Conservation (phyloP, 2,329 filamentous ascomycete genomes). For the Colletotrichum sp. region DNA sequence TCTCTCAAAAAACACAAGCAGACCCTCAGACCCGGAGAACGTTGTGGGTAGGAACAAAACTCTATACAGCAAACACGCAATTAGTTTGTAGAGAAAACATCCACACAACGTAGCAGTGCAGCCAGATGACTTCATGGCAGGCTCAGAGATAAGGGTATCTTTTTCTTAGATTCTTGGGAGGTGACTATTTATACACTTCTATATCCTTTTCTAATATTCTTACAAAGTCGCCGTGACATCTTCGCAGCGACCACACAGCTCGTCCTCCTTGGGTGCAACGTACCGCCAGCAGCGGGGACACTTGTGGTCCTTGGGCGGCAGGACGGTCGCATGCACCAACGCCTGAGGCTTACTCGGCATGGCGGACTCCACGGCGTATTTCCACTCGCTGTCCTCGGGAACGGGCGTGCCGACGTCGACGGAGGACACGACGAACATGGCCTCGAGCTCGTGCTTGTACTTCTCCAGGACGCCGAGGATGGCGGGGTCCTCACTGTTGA, state of each 20-base stretch:
- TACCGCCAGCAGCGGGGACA: constrained; percentile 92
- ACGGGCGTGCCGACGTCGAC: constrained; percentile 53
- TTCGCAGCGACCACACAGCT: constrained; percentile 76
- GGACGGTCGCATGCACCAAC: constrained; percentile 45
- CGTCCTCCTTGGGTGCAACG: constrained; percentile 68
- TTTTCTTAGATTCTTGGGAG: not conserved
- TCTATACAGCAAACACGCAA: too few relatives aligned
- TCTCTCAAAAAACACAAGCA: too few relatives aligned
- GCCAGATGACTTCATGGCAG: too few relatives aligned
- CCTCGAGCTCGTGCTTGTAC: constrained; percentile 58
- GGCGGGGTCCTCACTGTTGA: constrained; percentile 50
- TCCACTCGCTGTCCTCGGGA: constrained; percentile 39
- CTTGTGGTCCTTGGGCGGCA: constrained; percentile 65
- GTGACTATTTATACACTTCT: not conserved
- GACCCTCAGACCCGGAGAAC: too few relatives aligned
- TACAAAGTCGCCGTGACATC: constrained; percentile 54
- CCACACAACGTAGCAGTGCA: too few relatives aligned
- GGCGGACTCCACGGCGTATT: constrained; percentile 47
- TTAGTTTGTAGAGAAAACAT: too few relatives aligned
- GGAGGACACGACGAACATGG: constrained; percentile 73
- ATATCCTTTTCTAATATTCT: not conserved
- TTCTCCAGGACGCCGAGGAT: constrained; percentile 39
- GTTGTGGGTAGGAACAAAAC: too few relatives aligned
- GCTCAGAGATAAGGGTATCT: not conserved
- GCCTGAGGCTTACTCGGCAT: constrained; percentile 31